Evolutionary conservation across 176 grass and related monocot genomes (phyloP).

Genomic region (Triticum timopheevii): DNA sequence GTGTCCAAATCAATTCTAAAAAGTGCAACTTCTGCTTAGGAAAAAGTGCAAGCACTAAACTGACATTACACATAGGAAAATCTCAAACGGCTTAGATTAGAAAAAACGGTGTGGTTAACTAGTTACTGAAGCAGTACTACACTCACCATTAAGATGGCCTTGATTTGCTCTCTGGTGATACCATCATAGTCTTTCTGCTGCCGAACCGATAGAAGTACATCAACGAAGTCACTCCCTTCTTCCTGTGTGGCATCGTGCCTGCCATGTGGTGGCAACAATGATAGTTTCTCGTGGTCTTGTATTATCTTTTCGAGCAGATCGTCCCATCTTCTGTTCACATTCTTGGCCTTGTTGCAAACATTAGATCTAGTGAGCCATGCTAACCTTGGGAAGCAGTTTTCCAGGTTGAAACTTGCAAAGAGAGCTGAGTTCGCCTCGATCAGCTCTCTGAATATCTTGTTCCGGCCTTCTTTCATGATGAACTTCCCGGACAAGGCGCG

Average conservation of each 20-base stretch:
- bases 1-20: too few species aligned
- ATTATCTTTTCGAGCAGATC: background rate
- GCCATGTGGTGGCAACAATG: background rate
- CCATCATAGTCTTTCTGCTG: background rate
- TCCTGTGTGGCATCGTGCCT: background rate
- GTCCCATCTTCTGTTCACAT: background rate
- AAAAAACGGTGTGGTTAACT: too few species aligned
- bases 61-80: too few species aligned
- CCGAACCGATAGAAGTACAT: background rate
- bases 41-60: too few species aligned
- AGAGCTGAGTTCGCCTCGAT: background rate
- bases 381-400: background rate
- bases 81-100: too few species aligned
- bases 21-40: too few species aligned
- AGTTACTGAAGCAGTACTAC: too few species aligned
- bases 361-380: background rate
- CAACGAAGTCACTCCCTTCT: background rate
- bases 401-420: background rate
- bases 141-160: background rate
- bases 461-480: background rate
- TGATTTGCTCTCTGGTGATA: slow-evolving; percentile 7
- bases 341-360: background rate
- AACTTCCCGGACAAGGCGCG: slow-evolving; percentile 22
- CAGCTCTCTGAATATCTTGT: background rate
- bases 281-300: background rate